Evolutionary conservation across 1,139 yeast genomes (phyloP), one percentile per base, ranked within the genome.

Genomic region (Kodamaea anthophila): DNA sequence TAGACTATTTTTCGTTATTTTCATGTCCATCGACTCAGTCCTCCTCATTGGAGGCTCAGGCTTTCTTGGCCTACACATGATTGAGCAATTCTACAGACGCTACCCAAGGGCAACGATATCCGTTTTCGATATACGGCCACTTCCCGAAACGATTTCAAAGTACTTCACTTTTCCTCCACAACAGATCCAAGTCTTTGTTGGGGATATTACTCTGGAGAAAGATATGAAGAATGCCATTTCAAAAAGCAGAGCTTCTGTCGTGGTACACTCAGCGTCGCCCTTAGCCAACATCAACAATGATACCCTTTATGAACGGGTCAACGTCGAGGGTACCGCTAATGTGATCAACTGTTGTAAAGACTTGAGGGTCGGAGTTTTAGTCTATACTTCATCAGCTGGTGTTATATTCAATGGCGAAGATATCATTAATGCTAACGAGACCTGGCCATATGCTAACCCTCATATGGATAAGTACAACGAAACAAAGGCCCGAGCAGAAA

Each of bases 401-500:
- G 98, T 91, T 15, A 83, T 88, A 23, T 93, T 91, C 64, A 83
- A 91, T 51, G 99, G 99, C 10, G 82, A 75, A 36, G 95, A 91
- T 49, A 70, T 91, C 29, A 74, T 74, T 44, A 91, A 93, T 53
- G 98, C 93, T 1, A 91, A 91, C 54, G 99, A 93, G 59, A 59
- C 81, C 9, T 83, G 91, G 84, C 97, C 98, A 14, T 85, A 84
- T 43, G 97, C 97, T 0, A 74, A 71, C 25, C 73, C 74, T 25
- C 93, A 94, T 42, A 87, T 93, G 97, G 98, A 93, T 52, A 94
- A 94, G 1, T 93, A 93, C 55, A 93, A 91, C 49, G 88, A 84
- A 51, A 88, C 98, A 11, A 93, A 93, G 54, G 96, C 96, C 9
- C 70, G 71, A 36, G 99, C 96, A 1, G 99, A 93, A 57, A 71